These are phyloP conservation scores for Trichocladium uniseriatum DNA, from an alignment of 495 filamentous ascomycete species.

Conservation along the genomic window DNA sequence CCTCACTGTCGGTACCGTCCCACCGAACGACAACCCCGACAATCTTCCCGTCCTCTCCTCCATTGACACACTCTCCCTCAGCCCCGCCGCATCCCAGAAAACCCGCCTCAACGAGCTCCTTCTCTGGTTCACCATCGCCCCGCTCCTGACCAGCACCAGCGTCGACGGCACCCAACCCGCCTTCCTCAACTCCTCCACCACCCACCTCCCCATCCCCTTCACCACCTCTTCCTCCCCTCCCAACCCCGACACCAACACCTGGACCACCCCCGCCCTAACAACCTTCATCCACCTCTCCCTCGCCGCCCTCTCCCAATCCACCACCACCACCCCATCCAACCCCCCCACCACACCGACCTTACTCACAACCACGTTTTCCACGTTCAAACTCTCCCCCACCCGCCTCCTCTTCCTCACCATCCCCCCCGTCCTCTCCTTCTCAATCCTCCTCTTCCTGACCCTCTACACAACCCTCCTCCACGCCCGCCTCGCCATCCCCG, in stretches of 20 bases:
- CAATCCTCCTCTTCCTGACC: slow-evolving; percentile 12
- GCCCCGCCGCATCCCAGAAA: not conserved
- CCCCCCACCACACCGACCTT: not conserved
- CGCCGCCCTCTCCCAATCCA: slow-evolving; percentile 21
- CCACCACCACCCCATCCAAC: not conserved
- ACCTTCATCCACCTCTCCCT: slow-evolving; percentile 21
- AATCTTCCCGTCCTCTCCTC: slow-evolving; percentile 17
- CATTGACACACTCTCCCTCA: slow-evolving; percentile 8
- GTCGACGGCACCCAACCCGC: slow-evolving; percentile 23
- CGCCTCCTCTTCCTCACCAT: too few relatives aligned
- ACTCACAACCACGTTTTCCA: slow-evolving; percentile 1
- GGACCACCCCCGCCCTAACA: slow-evolving; percentile 19
- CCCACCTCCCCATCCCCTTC: slow-evolving; percentile 14
- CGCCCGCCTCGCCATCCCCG: slow-evolving; percentile 13
- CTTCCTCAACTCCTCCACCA: slow-evolving; percentile 20
- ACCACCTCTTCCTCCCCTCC: not conserved
- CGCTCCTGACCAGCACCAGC: slow-evolving; percentile 14
- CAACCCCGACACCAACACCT: slow-evolving; percentile 11
- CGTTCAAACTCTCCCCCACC: slow-evolving; percentile 4
- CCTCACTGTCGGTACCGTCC: slow-evolving; percentile 10
- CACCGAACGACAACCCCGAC: not conserved
- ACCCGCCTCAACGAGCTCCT: slow-evolving; percentile 24
- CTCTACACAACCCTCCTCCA: slow-evolving; percentile 10
- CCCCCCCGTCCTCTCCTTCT: slow-evolving; percentile 13
- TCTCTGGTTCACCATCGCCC: slow-evolving; percentile 25